Conservation (phyloP, 306 rosid genomes). For the Luffa aegyptiaca region DNA sequence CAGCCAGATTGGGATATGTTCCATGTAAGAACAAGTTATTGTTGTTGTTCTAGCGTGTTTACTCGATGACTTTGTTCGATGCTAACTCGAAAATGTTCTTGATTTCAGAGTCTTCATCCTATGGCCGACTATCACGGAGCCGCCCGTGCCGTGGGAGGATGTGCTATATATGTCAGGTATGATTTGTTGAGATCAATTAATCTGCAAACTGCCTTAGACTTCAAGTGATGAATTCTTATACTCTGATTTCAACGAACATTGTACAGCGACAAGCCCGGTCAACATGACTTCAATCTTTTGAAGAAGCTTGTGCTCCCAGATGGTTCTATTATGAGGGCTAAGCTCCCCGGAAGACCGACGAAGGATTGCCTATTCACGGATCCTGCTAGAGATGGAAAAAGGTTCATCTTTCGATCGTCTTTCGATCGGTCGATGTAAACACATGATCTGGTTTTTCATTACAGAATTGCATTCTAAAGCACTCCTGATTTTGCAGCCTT, state of each 20-base stretch:
- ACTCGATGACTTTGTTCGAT: neutral
- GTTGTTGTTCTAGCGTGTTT: neutral
- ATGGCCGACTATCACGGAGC: constrained; percentile 97
- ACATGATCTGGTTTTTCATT: neutral
- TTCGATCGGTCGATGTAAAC: neutral
- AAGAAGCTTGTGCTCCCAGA: constrained; percentile 85
- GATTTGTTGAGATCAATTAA: neutral
- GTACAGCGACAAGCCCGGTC: constrained; percentile 91
- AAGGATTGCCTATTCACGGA: constrained; percentile 83
- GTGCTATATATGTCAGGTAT: constrained; percentile 89
- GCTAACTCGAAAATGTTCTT: constrained; percentile 11
- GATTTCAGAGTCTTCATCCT: constrained; percentile 67
- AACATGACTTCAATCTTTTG: constrained; percentile 71
- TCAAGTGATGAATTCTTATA: constrained; percentile 1
- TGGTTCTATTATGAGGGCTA: constrained; percentile 82
- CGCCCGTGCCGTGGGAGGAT: constrained; percentile 89
- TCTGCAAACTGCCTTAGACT: neutral
- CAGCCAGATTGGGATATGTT: constrained; percentile 99
- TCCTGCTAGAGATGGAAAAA: constrained; percentile 89
- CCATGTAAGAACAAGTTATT: constrained; percentile 42
- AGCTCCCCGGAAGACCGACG: constrained; percentile 92
- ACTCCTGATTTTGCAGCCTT: constrained; percentile 34
- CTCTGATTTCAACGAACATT: neutral
- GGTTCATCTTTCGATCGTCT: constrained; percentile 20
- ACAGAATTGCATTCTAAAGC: neutral